These are phyloP conservation scores for Saccharum officinarum DNA, from an alignment of 176 grass and related monocot genomes.

Conservation along the genomic window DNA sequence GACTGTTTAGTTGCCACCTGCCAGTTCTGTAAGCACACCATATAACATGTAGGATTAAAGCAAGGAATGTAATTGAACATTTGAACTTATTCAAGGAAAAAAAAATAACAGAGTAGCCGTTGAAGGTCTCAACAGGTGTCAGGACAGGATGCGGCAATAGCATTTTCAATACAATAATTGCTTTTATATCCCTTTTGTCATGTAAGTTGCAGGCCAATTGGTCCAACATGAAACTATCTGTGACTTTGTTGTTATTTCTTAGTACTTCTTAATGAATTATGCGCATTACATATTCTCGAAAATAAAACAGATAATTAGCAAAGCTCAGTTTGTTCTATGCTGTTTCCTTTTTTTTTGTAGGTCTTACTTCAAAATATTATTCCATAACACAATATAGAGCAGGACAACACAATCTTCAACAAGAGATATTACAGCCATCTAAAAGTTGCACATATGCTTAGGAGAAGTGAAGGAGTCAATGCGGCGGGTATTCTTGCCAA, in stretches of 20 bases:
- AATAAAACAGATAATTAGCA: background rate
- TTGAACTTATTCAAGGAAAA: background rate
- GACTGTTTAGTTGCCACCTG: conserved; percentile 6
- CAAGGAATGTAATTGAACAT: conserved; percentile 7
- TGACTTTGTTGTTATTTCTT: background rate
- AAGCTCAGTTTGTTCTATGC: background rate
- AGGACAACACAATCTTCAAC: background rate
- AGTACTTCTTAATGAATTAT: background rate
- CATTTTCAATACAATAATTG: background rate
- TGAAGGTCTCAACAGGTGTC: background rate
- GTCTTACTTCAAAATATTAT: background rate
- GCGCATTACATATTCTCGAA: background rate
- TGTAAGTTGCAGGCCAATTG: background rate
- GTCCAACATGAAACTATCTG: background rate
- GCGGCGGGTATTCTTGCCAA: background rate
- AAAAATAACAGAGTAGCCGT: background rate
- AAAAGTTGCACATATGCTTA: background rate
- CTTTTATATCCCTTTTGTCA: background rate
- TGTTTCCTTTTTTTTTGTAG: background rate
- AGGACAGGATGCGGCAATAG: background rate
- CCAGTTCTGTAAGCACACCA: background rate
- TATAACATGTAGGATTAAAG: background rate
- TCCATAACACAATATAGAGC: background rate
- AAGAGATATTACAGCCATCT: background rate
- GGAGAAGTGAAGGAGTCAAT: background rate